Evolutionary conservation across 495 filamentous ascomycete genomes (phyloP).

Genomic region (Penicillium bovifimosum): DNA sequence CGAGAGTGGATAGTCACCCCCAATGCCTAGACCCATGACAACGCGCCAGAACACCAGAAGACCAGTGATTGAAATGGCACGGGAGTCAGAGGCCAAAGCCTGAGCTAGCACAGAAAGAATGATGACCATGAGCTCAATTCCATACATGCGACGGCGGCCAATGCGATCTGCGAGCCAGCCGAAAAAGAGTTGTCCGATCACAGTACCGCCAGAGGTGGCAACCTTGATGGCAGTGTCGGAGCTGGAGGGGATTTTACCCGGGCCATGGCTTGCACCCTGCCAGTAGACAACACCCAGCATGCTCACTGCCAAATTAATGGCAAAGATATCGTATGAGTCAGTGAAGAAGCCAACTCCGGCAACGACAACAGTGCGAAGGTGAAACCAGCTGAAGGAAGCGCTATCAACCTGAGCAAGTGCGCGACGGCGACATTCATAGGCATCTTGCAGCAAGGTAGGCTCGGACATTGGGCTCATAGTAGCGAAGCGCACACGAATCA

Average conservation of each 20-base stretch:
- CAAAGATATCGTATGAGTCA: constrained; percentile 75
- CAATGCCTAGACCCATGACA: constrained; percentile 77
- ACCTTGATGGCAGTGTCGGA: constrained; percentile 84
- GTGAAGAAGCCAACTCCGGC: constrained; percentile 86
- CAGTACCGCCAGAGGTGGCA: constrained; percentile 79
- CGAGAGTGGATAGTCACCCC: constrained; percentile 81
- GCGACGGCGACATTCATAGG: constrained; percentile 67
- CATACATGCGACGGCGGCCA: constrained; percentile 82
- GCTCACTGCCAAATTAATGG: constrained; percentile 61
- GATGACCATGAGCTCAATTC: constrained; percentile 81
- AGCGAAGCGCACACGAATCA: too few relatives aligned
- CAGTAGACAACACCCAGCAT: constrained; percentile 75
- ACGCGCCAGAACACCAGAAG: constrained; percentile 87
- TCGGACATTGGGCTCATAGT: too few relatives aligned
- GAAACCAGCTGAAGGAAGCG: constrained; percentile 74
- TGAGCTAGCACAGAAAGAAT: constrained; percentile 80
- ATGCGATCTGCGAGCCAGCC: constrained; percentile 75
- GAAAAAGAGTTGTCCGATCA: constrained; percentile 79
- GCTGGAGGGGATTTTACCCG: constrained; percentile 52
- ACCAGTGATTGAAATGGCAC: constrained; percentile 64
- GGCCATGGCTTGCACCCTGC: constrained; percentile 43
- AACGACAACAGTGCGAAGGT: constrained; percentile 67
- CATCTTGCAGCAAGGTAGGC: constrained; percentile 35
- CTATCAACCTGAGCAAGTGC: constrained; percentile 77
- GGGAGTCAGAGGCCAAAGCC: constrained; percentile 61